These are phyloP conservation scores for Diospyros lotus DNA, from an alignment of 148 eudicot species.

Conservation along the genomic window DNA sequence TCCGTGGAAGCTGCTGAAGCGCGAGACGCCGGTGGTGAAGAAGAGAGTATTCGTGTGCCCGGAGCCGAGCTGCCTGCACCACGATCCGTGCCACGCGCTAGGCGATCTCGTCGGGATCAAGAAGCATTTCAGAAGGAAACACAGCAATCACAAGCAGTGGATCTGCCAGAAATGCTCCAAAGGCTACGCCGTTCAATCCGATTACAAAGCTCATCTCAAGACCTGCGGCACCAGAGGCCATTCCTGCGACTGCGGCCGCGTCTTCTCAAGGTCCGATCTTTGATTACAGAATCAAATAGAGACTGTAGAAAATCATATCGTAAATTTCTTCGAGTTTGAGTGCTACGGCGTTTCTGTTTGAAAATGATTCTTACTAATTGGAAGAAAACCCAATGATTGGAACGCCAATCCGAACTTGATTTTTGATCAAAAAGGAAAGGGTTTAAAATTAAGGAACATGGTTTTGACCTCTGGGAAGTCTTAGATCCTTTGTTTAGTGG, in stretches of 20 bases:
- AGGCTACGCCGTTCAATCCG: slow-evolving; percentile 83
- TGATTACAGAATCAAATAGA: background rate
- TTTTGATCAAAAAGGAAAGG: too few species aligned
- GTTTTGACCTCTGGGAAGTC: too few species aligned
- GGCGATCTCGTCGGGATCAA: slow-evolving; percentile 92
- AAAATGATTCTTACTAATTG: too few species aligned
- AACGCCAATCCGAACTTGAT: too few species aligned
- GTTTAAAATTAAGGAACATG: too few species aligned
- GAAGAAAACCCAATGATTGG: too few species aligned
- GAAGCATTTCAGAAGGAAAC: slow-evolving; percentile 82
- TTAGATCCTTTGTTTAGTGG: too few species aligned
- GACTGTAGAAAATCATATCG: too few species aligned
- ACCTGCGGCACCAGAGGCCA: slow-evolving; percentile 94
- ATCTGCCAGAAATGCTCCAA: slow-evolving; percentile 73
- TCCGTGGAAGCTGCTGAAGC: slow-evolving; percentile 81
- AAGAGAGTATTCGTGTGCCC: slow-evolving; percentile 91
- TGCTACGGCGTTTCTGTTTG: too few species aligned
- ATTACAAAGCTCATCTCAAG: slow-evolving; percentile 87
- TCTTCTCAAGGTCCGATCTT: slow-evolving; percentile 65
- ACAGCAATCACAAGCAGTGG: slow-evolving; percentile 86
- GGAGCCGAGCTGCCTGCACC: slow-evolving; percentile 82
- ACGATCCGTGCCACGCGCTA: slow-evolving; percentile 86
- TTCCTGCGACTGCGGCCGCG: slow-evolving; percentile 91
- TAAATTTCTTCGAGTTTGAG: too few species aligned
- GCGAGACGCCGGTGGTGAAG: slow-evolving; percentile 56